A percentile compares a stretch with the other conserved stretches of the same genome.
phyloP scores from a whole-genome alignment of 2,329 filamentous ascomycete species.

The Microsporum canis region DNA sequence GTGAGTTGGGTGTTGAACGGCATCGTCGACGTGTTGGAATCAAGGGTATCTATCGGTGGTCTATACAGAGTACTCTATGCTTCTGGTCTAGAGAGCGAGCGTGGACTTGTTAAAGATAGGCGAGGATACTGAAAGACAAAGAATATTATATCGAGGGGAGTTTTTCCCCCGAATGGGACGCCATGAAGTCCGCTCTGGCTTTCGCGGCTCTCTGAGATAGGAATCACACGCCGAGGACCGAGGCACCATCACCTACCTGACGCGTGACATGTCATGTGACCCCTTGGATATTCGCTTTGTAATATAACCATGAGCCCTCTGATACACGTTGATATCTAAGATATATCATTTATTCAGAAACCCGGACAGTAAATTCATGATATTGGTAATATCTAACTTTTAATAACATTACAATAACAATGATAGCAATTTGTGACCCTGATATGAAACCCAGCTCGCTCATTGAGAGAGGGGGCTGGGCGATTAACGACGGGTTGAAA shows the following conservation, averaged over 20 bases:
- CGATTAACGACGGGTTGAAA: conserved; percentile 39
- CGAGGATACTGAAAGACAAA: background rate
- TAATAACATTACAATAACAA: background rate
- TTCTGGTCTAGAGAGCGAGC: background rate
- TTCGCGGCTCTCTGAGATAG: background rate
- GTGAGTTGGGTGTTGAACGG: conserved; percentile 55
- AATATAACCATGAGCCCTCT: too few relatives aligned
- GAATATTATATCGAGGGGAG: background rate
- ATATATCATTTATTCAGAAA: background rate
- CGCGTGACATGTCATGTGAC: conserved; percentile 2
- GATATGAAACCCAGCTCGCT: conserved; percentile 40
- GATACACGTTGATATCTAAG: too few relatives aligned
- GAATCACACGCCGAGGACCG: conserved; percentile 8
- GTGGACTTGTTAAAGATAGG: background rate
- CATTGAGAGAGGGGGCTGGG: conserved; percentile 38
- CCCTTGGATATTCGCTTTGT: too few relatives aligned
- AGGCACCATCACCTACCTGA: background rate
- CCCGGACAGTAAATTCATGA: background rate
- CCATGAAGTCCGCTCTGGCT: background rate
- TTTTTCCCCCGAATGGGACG: background rate
- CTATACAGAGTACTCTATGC: background rate
- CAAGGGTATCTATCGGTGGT: background rate
- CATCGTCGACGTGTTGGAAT: conserved; percentile 32
- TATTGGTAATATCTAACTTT: background rate
- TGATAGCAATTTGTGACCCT: conserved; percentile 31